A percentile compares a stretch with the other conserved stretches of the same genome.
These are phyloP conservation scores for Ottelia alismoides DNA, from an alignment of 106 monocot species.

Conservation along the genomic window DNA sequence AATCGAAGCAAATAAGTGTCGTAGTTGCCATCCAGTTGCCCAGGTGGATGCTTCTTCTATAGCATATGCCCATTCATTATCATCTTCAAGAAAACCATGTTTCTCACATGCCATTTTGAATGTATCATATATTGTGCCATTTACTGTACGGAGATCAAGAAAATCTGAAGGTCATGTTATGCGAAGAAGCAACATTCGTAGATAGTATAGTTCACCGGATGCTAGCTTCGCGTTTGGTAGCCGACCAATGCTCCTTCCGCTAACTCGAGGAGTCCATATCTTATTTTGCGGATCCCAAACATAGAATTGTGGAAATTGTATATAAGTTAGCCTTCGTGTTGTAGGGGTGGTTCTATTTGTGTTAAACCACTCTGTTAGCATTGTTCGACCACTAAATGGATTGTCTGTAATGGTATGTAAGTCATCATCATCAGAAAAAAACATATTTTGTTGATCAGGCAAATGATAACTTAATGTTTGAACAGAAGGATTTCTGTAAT, in stretches of 20 bases:
- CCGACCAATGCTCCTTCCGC: neutral
- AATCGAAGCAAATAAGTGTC: constrained; percentile 10
- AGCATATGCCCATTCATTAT: constrained; percentile 4
- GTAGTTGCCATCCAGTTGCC: constrained; percentile 6
- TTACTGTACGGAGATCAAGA: constrained; percentile 9
- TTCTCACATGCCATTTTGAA: constrained; percentile 11
- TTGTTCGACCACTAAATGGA: neutral
- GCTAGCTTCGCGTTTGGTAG: neutral
- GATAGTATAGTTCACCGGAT: constrained; percentile 1
- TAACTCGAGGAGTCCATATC: neutral
- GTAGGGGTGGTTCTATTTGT: neutral
- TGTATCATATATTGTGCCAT: constrained; percentile 3
- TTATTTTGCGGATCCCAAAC: neutral
- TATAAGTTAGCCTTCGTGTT: neutral
- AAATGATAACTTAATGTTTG: neutral
- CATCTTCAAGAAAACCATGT: constrained; percentile 9
- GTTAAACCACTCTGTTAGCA: neutral
- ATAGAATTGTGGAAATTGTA: neutral
- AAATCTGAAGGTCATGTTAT: constrained; percentile 2
- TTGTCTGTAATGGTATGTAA: neutral
- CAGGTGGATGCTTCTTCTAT: neutral
- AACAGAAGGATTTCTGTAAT: neutral
- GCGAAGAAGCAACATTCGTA: constrained; percentile 9
- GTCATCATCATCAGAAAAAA: neutral
- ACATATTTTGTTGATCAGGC: neutral